These are phyloP conservation scores for Ogataea ramenticola DNA, from an alignment of 805 yeast species.

Conservation along the genomic window DNA sequence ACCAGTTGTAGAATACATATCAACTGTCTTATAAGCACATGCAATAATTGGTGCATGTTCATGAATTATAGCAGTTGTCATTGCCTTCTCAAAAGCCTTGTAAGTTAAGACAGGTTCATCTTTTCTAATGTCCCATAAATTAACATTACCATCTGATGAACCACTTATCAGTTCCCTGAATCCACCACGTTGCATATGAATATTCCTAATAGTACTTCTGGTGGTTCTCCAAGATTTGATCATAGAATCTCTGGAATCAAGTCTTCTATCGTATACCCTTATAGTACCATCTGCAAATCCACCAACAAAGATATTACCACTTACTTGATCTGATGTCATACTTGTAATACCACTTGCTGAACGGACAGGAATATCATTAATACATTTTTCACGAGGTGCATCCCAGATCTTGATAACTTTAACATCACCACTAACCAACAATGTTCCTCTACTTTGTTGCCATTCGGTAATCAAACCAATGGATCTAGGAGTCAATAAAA, in stretches of 20 bases:
- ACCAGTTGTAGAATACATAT: constrained; percentile 83
- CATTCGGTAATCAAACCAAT: constrained; percentile 86
- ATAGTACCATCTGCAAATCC: constrained; percentile 90
- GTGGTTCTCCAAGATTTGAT: constrained; percentile 71
- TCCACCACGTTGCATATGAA: constrained; percentile 97
- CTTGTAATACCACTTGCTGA: constrained; percentile 85
- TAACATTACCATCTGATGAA: constrained; percentile 71
- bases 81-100: constrained; percentile 40
- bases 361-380: constrained; percentile 84
- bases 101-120: constrained; percentile 65
- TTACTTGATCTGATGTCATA: constrained; percentile 89
- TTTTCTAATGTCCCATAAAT: constrained; percentile 83
- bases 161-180: constrained; percentile 84
- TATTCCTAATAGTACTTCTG: constrained; percentile 47
- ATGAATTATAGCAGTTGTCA: constrained; percentile 74
- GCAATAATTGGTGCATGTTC: constrained; percentile 96
- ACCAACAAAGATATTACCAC: constrained; percentile 83
- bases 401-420: constrained; percentile 92
- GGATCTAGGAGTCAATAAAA: constrained; percentile 71
- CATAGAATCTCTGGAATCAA: constrained; percentile 80
- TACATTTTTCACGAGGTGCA: constrained; percentile 86
- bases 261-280: constrained; percentile 84
- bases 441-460: constrained; percentile 93
- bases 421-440: constrained; percentile 91
- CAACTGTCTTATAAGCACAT: constrained; percentile 74